phyloP scores from a whole-genome alignment of 148 eudicot species.

The Rhododendron ovatum region DNA sequence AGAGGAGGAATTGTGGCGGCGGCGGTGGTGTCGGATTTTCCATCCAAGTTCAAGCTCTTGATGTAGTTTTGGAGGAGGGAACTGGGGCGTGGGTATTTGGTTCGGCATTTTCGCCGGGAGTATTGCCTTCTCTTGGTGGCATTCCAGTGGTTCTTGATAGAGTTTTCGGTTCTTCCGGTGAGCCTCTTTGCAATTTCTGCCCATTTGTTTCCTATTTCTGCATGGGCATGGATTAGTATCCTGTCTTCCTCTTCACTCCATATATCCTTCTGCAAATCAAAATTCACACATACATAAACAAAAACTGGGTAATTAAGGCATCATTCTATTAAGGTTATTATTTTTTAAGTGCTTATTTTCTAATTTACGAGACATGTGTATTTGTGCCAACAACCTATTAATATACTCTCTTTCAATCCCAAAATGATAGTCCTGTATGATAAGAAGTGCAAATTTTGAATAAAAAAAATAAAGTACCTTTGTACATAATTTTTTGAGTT shows the following conservation, averaged over 20 bases:
- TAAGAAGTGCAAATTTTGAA: no score
- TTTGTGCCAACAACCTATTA: no score
- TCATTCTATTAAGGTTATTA: no score
- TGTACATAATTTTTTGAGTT: background rate
- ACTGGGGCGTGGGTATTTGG: constrained; percentile 54
- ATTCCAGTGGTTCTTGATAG: constrained; percentile 91
- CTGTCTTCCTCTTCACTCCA: constrained; percentile 93
- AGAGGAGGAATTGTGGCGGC: background rate
- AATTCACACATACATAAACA: background rate
- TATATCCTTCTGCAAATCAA: constrained; percentile 52
- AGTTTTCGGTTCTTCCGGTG: constrained; percentile 77
- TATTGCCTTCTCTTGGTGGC: constrained; percentile 83
- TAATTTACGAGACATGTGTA: no score
- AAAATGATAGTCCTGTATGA: background rate
- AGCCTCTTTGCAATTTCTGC: constrained; percentile 77
- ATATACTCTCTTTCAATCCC: no score
- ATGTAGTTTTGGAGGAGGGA: constrained; percentile 70
- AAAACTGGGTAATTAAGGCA: background rate
- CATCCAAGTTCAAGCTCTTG: constrained; percentile 50
- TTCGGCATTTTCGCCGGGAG: constrained; percentile 50
- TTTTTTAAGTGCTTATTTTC: no score
- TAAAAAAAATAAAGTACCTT: no score
- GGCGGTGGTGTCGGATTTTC: background rate
- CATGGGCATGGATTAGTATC: constrained; percentile 55
- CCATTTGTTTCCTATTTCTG: constrained; percentile 83